Evolutionary conservation across 768 basidiomycete species (phyloP).

Genomic region (Amanita rimosa): DNA sequence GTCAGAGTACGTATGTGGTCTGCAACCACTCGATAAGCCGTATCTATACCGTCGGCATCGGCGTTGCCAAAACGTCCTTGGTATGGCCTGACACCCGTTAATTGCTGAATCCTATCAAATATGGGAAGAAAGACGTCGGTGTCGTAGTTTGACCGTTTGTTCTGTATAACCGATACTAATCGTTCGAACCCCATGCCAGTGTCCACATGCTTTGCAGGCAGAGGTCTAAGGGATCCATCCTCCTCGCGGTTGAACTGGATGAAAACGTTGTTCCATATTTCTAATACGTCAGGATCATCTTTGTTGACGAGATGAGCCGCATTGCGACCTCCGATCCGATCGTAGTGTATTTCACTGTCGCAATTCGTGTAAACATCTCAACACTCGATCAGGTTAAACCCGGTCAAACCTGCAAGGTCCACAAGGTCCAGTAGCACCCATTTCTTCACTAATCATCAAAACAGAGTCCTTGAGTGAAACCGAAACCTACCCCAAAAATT

Average conservation of each 20-base stretch:
- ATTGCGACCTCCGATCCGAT: conserved; percentile 96
- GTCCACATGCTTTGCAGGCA: conserved; percentile 94
- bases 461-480: not conserved
- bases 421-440: conserved; percentile 97
- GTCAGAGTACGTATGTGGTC: conserved; percentile 95
- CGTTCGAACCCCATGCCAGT: conserved; percentile 99
- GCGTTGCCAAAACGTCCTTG: conserved; percentile 88
- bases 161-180: conserved; percentile 87
- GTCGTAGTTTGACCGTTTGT: conserved; percentile 92
- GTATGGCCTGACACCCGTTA: conserved; percentile 85
- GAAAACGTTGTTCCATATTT: conserved; percentile 99
- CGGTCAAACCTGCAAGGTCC: conserved; percentile 77
- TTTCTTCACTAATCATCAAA: conserved; percentile 45
- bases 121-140: conserved; percentile 92
- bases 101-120: conserved; percentile 75
- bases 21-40: conserved; percentile 93
- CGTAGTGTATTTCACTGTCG: conserved; percentile 86
- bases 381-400: conserved; percentile 2
- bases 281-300: conserved; percentile 94
- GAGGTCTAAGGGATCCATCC: conserved; percentile 64
- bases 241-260: conserved; percentile 97
- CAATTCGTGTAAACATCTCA: not conserved
- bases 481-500: conserved; percentile 89
- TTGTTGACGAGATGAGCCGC: conserved; percentile 88
- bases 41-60: conserved; percentile 93